A percentile compares a stretch with the other conserved stretches of the same genome.
phyloP scores from a whole-genome alignment of 768 basidiomycete genomes.

The Kwoniella botswanensis region DNA sequence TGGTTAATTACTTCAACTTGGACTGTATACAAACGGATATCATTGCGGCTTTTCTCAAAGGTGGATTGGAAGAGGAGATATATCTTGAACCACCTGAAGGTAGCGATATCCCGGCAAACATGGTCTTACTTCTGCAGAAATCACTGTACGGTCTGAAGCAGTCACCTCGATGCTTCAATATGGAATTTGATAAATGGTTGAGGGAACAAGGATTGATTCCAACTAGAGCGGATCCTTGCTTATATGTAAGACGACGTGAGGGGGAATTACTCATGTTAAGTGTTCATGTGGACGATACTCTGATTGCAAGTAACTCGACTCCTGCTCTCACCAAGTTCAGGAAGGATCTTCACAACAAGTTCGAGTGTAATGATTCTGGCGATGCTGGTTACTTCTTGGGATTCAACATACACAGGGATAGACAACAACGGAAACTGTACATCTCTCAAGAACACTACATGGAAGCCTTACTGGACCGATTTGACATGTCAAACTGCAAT shows the following conservation, averaged over 20 bases:
- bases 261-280: conserved; percentile 8
- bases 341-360: conserved; percentile 10
- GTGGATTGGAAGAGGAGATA: conserved; percentile 14
- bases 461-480: conserved; percentile 12
- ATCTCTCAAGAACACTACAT: conserved; percentile 26
- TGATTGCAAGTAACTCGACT: conserved; percentile 20
- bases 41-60: conserved; percentile 32
- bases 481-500: conserved; percentile 16
- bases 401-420: conserved; percentile 49
- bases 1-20: conserved; percentile 21
- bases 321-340: conserved; percentile 9
- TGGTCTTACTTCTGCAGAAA: conserved; percentile 17
- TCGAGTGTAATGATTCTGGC: conserved; percentile 14
- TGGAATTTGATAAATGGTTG: conserved; percentile 27
- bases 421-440: conserved; percentile 10
- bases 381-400: conserved; percentile 35
- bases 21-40: conserved; percentile 25
- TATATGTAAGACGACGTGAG: conserved; percentile 1
- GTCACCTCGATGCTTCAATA: conserved; percentile 30
- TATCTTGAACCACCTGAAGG: conserved; percentile 20
- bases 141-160: conserved; percentile 34
- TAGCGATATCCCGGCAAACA: background rate
- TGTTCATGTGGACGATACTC: conserved; percentile 30
- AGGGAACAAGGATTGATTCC: conserved; percentile 17
- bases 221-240: conserved; percentile 8